Conservation (phyloP, 805 yeast genomes). For the Candida germanica region DNA sequence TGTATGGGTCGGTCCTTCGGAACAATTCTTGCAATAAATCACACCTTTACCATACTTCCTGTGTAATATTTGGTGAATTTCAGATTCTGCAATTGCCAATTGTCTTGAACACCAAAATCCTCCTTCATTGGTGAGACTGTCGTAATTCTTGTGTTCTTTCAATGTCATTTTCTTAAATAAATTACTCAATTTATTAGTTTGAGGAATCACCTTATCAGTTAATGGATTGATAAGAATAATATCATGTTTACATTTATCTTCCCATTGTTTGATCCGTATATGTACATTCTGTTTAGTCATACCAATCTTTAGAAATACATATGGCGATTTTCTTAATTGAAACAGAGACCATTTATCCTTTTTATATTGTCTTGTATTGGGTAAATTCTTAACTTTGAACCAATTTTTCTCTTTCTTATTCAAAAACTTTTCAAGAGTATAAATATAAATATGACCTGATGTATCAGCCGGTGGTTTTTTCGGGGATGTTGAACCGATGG, state of each 20-base stretch:
- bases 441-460: constrained; percentile 48
- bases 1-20: neutral
- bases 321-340: constrained; percentile 33
- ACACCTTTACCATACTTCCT: constrained; percentile 45
- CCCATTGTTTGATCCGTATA: constrained; percentile 50
- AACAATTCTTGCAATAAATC: constrained; percentile 48
- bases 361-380: constrained; percentile 15
- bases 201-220: constrained; percentile 7
- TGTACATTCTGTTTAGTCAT: constrained; percentile 47
- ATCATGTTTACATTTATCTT: constrained; percentile 47
- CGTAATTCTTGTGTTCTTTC: constrained; percentile 4
- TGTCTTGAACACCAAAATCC: constrained; percentile 35
- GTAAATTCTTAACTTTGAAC: constrained; percentile 35
- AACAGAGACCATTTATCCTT: constrained; percentile 29
- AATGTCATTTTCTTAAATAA: constrained; percentile 6
- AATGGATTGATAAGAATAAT: constrained; percentile 38
- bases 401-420: constrained; percentile 18
- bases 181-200: neutral
- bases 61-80: constrained; percentile 39
- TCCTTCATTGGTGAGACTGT: constrained; percentile 27
- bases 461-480: constrained; percentile 1
- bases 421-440: constrained; percentile 44
- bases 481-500: neutral
- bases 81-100: constrained; percentile 37
- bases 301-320: constrained; percentile 50